Evolutionary conservation across 495 filamentous ascomycete species (phyloP), one percentile per base, ranked within the genome.

Genomic region (Penicillium lagena): DNA sequence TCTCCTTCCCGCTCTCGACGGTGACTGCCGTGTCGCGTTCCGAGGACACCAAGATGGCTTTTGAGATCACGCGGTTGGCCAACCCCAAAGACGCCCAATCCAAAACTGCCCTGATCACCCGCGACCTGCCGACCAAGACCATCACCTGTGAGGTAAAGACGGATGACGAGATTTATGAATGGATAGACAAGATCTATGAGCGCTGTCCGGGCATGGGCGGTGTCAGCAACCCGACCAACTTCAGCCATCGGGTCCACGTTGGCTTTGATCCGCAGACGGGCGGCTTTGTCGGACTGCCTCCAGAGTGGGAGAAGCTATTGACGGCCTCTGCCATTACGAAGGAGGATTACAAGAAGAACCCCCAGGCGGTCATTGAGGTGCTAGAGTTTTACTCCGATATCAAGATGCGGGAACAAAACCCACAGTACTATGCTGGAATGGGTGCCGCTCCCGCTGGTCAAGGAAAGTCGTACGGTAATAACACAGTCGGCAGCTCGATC

Each of bases 371-470:
- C 13, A 89, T 97, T 42, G 93, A 98, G 62, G 94, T 95, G 30
- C 74, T 98, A 28, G 87, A 96, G 59, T 98, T 98, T 67, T 98
- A 97, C 73, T 89, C 90, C 0, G 91, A 97, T 63, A 87, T 95
- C 59, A 87, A 86, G 40, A 90, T 90, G 73, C 79, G 88, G 32
- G 80, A 84, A 44, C 83, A 95, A 49, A 82, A 96, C 55, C 86
- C 86, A 3, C 77, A 85, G 47, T 76, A 79, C 46, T 95, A 87
- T 50, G 71, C 81, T n/a, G 82, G 80, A 37, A 62, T 89, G 39
- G 79, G 77, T 3, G 80, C 13, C 63, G 68, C 51, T 54, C 27
- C 66, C n/a, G 70, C 70, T 29, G 67, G 71, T 35, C 83, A 83
- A 52, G 13, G 56, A 13, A 67, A 69, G 31, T 40, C 64, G 7